Conservation (phyloP, 345 rosid genomes). For the Odontarrhena argentea region DNA sequence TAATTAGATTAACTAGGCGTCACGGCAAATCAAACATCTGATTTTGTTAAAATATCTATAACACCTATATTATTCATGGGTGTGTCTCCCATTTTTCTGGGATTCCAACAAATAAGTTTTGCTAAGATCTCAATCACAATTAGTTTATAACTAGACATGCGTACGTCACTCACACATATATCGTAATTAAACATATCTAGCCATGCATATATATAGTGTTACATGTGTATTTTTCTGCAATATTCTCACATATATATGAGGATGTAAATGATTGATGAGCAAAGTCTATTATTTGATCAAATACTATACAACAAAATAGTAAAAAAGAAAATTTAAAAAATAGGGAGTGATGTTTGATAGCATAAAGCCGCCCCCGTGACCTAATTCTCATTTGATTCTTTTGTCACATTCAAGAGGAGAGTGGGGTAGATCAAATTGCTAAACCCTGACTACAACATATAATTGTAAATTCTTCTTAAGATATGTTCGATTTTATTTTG, state of each 20-base stretch:
- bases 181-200: not conserved
- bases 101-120: slow-evolving; percentile 15
- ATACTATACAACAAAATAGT: slow-evolving; percentile 24
- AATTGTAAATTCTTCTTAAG: slow-evolving; percentile 40
- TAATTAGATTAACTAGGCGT: not conserved
- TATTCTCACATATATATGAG: slow-evolving; percentile 22
- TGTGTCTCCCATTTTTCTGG: slow-evolving; percentile 29
- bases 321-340: not conserved
- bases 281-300: slow-evolving; percentile 43
- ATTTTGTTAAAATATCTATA: not conserved
- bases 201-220: not conserved
- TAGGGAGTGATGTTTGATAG: slow-evolving; percentile 38
- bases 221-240: slow-evolving; percentile 2
- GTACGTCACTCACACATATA: slow-evolving; percentile 10
- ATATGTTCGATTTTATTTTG: slow-evolving; percentile 40
- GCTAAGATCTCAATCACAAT: not conserved
- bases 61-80: not conserved
- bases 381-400: slow-evolving; percentile 44
- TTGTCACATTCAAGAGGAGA: slow-evolving; percentile 42
- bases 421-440: slow-evolving; percentile 44
- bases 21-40: not conserved
- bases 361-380: slow-evolving; percentile 48
- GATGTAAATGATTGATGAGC: slow-evolving; percentile 41
- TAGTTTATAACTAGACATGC: slow-evolving; percentile 8
- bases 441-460: slow-evolving; percentile 45